Conservation (phyloP, 2,329 filamentous ascomycete species). For the Aspergillus udagawae region DNA sequence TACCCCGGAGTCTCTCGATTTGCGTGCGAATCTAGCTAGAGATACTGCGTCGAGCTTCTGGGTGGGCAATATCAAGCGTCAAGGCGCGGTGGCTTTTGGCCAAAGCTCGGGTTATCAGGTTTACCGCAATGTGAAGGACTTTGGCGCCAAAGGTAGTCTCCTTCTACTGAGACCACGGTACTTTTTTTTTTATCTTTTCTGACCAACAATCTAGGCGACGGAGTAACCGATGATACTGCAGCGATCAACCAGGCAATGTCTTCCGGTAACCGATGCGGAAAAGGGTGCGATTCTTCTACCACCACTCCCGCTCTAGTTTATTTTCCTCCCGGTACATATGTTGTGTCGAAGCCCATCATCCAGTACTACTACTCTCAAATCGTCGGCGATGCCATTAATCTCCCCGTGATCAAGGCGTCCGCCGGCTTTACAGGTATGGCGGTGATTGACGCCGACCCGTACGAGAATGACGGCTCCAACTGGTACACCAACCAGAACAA, state of each 20-base stretch:
- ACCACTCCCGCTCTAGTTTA: conserved; percentile 83
- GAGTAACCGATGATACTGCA: conserved; percentile 73
- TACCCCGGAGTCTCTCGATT: conserved; percentile 14
- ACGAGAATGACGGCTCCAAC: conserved; percentile 63
- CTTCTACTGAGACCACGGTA: neutral
- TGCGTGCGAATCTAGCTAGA: conserved; percentile 9
- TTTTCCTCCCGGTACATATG: conserved; percentile 84
- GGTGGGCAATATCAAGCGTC: conserved; percentile 65
- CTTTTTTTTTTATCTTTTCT: conserved; percentile 24
- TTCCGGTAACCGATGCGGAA: conserved; percentile 73
- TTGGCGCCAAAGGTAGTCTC: conserved; percentile 63
- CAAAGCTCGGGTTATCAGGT: conserved; percentile 59
- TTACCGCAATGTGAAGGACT: conserved; percentile 74
- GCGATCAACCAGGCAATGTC: conserved; percentile 83
- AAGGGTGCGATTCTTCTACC: conserved; percentile 78
- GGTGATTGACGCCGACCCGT: conserved; percentile 84
- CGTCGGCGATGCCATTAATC: conserved; percentile 69
- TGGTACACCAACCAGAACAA: conserved; percentile 79
- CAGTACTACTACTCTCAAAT: conserved; percentile 94
- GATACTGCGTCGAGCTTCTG: conserved; percentile 57
- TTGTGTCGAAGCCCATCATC: conserved; percentile 73
- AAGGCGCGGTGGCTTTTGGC: conserved; percentile 65
- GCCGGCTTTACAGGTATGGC: conserved; percentile 76
- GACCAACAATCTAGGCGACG: conserved; percentile 50
- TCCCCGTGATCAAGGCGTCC: conserved; percentile 72